These are phyloP conservation scores for Colletotrichum sp. DNA, from an alignment of 2,329 filamentous ascomycete species.

Conservation along the genomic window DNA sequence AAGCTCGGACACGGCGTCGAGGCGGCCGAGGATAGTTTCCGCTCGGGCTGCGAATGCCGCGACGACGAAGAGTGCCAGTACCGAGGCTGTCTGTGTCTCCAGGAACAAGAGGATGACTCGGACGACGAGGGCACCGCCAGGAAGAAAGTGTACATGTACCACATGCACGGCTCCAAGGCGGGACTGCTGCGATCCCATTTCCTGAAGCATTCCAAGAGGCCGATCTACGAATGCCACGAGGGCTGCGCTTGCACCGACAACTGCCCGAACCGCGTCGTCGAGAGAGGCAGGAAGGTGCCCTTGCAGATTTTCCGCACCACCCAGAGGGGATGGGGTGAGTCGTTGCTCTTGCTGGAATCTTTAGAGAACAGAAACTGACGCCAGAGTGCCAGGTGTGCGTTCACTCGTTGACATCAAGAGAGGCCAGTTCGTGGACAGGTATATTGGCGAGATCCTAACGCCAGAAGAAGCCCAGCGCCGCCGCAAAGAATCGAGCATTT, in stretches of 20 bases:
- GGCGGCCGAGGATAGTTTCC: constrained; percentile 64
- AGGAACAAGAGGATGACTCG: constrained; percentile 60
- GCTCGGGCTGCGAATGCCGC: constrained; percentile 71
- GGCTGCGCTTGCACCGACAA: constrained; percentile 67
- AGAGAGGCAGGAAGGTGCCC: constrained; percentile 72
- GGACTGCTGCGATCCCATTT: constrained; percentile 58
- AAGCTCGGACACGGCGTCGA: constrained; percentile 65
- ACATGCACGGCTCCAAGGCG: constrained; percentile 54
- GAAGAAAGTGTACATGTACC: constrained; percentile 65
- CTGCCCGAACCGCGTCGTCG: constrained; percentile 80
- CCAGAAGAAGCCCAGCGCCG: constrained; percentile 68
- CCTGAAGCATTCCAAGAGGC: constrained; percentile 55
- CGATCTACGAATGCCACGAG: constrained; percentile 83
- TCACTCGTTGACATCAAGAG: constrained; percentile 67
- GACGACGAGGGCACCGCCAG: constrained; percentile 33
- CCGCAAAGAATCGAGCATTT: constrained; percentile 58
- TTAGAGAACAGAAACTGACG: background rate
- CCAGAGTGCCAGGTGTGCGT: constrained; percentile 56
- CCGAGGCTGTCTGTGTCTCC: constrained; percentile 71
- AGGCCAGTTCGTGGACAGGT: constrained; percentile 82
- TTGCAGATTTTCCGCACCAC: constrained; percentile 79
- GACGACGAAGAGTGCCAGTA: constrained; percentile 71
- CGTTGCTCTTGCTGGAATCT: too few relatives aligned
- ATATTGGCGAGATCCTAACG: constrained; percentile 75
- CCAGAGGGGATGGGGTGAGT: constrained; percentile 76